Conservation (phyloP, 352 stramenopile species). For the Pythium utonaiense region DNA sequence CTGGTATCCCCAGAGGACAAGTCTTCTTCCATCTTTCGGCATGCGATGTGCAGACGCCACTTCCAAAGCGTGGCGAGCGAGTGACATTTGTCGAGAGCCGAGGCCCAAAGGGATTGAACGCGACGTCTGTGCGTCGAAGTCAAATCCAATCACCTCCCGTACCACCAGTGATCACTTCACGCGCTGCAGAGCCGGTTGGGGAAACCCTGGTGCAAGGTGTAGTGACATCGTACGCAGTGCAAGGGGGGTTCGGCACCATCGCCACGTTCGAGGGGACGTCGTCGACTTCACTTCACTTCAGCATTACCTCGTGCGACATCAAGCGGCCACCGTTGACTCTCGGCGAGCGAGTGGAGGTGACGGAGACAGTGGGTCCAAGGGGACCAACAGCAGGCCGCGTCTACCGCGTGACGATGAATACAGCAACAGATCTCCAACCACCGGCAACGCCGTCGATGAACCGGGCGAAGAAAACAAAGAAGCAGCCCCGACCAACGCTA, state of each 20-base stretch:
- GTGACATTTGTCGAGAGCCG: slow-evolving; percentile 4
- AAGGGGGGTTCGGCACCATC: slow-evolving; percentile 4
- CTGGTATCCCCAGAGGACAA: neutral
- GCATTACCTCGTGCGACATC: slow-evolving; percentile 1
- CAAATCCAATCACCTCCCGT: neutral
- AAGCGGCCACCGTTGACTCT: neutral
- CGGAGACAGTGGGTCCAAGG: neutral
- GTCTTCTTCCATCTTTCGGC: slow-evolving; percentile 1
- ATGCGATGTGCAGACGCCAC: neutral
- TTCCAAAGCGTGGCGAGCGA: slow-evolving; percentile 3
- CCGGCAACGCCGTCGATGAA: too few species aligned
- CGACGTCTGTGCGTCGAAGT: neutral
- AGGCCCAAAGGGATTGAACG: neutral
- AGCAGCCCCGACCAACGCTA: too few species aligned
- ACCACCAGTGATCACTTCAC: neutral
- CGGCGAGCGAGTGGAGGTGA: slow-evolving; percentile 5
- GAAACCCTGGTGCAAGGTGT: neutral
- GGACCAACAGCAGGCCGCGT: neutral
- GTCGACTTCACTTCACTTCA: slow-evolving; percentile 3
- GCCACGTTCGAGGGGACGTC: slow-evolving; percentile 1
- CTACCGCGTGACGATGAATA: neutral
- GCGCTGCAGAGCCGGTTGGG: neutral
- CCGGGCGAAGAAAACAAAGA: neutral
- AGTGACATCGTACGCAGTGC: neutral
- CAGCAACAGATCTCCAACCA: too few species aligned